These are phyloP conservation scores for Durotheca rogersii DNA, from an alignment of 495 filamentous ascomycete genomes.

Conservation along the genomic window DNA sequence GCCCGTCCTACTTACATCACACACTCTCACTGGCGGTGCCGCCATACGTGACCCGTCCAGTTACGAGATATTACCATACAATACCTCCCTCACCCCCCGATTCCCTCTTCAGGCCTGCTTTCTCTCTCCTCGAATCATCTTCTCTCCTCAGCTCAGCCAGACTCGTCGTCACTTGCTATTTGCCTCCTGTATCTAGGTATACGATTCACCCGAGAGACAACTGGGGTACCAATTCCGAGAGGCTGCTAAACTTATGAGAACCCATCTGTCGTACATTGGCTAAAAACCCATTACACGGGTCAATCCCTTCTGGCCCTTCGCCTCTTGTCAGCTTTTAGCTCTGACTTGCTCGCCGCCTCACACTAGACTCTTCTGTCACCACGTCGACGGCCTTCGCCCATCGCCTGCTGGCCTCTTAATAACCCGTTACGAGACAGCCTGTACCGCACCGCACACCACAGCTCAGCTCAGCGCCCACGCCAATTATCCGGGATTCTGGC, in stretches of 20 bases:
- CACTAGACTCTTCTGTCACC: slow-evolving; percentile 6
- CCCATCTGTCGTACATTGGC: slow-evolving; percentile 16
- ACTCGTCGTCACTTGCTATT: too few relatives aligned
- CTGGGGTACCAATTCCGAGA: slow-evolving; percentile 14
- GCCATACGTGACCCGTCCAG: slow-evolving; percentile 4
- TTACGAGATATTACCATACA: slow-evolving; percentile 18
- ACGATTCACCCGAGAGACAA: slow-evolving; percentile 7
- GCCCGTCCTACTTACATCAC: not conserved
- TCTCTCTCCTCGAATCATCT: slow-evolving; percentile 28
- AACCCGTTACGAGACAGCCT: slow-evolving; percentile 5
- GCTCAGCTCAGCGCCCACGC: slow-evolving; percentile 10
- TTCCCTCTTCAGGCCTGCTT: slow-evolving; percentile 4
- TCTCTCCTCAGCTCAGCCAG: slow-evolving; percentile 13
- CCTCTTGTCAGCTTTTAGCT: slow-evolving; percentile 29
- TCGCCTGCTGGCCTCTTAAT: too few relatives aligned
- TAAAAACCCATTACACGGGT: slow-evolving; percentile 23
- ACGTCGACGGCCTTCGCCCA: slow-evolving; percentile 25
- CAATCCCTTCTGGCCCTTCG: slow-evolving; percentile 3
- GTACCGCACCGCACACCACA: slow-evolving; percentile 21
- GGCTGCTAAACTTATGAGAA: slow-evolving; percentile 12
- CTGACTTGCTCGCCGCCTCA: slow-evolving; percentile 22
- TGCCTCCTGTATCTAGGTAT: slow-evolving; percentile 23
- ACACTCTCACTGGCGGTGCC: too few relatives aligned
- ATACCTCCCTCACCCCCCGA: slow-evolving; percentile 26
- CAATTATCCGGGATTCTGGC: slow-evolving; percentile 33